A percentile compares a stretch with the other conserved stretches of the same genome.
These are phyloP conservation scores for Phytophthora cactorum DNA, from an alignment of 352 stramenopile species.

Conservation along the genomic window DNA sequence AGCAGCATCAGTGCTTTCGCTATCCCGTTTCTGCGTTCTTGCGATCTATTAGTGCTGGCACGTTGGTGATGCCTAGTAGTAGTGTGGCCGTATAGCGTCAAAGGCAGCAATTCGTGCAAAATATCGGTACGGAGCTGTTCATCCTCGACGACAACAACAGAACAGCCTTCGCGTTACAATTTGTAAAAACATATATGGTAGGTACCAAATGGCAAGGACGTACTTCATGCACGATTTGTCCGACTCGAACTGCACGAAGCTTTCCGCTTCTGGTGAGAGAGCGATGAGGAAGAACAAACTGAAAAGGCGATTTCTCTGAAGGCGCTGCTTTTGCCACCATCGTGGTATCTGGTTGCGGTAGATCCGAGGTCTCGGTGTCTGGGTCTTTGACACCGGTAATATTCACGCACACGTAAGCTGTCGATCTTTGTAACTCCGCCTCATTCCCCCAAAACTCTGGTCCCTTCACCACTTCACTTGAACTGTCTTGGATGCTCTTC, in stretches of 20 bases:
- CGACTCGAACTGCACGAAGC: slow-evolving; percentile 36
- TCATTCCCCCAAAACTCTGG: slow-evolving; percentile 8
- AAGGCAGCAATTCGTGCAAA: slow-evolving; percentile 46
- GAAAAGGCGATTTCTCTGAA: slow-evolving; percentile 24
- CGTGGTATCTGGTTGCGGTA: neutral
- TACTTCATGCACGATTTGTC: slow-evolving; percentile 50
- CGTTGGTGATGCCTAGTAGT: neutral
- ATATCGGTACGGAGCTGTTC: slow-evolving; percentile 36
- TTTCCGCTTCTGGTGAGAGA: slow-evolving; percentile 21
- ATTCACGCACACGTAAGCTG: slow-evolving; percentile 20
- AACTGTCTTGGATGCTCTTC: neutral
- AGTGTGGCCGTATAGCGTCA: slow-evolving; percentile 37
- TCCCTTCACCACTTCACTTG: neutral
- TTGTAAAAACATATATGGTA: too few species aligned
- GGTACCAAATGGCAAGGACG: neutral
- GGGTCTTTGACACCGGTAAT: slow-evolving; percentile 3
- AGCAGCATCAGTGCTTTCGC: slow-evolving; percentile 48
- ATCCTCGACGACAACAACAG: neutral
- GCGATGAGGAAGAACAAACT: slow-evolving; percentile 35
- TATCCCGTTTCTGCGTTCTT: slow-evolving; percentile 1
- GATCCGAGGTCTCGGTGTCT: slow-evolving; percentile 1
- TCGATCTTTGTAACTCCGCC: slow-evolving; percentile 8
- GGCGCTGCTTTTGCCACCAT: neutral
- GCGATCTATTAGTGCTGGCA: neutral
- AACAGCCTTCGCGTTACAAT: neutral